Base-by-base conservation (phyloP, 164 flowering plant genomes). In the Stephania japonica region DNA sequence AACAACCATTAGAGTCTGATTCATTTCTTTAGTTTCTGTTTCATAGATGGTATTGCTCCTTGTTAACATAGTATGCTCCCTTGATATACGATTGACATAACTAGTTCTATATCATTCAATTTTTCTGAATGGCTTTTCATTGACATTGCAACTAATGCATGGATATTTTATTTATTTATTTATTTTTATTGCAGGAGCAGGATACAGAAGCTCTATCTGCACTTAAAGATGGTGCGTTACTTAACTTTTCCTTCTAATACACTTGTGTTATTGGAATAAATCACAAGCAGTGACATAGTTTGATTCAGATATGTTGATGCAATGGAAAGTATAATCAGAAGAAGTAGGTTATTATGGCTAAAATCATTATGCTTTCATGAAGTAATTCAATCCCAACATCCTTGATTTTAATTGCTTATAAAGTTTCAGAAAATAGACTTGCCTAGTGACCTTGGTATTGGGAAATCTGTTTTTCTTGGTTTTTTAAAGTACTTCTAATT, bases 221-320 rank as follows among this genome's bases (percentile, higher is more conserved):
- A 69, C 74, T 86, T 19, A 84, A 82, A 65, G 92, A 90, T 69
- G 93, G 93, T 89, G 80, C 7, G 83, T 14, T 23, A 12, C 26
- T 65, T 38, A 16, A 25, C 26, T 64, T 10, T 12, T 10, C 13
- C 42, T 71, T 61, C 14, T 32, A 32, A 32, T 32, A 4, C 38
- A 32, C n/a, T n/a, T n/a, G n/a, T 32, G 38, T 32, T 4, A 32
- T 32, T 32, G 38, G 38, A 32, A 32, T 32, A 32, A 32, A 32
- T 32, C 4, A 32, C 38, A 0, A 32, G 38, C 38, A 32, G 38
- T 32, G 38, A 32, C 4, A 32, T 32, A 32, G 38, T 32, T 32
- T 32, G 38, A 32, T 32, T 32, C 38, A 4, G 38, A 32, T 32
- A 4, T 32, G 38, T 32, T 32, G 0, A 32, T 32, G 38, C 38